Base-by-base conservation (phyloP, 768 basidiomycete species). In the Hericium alpestre region DNA sequence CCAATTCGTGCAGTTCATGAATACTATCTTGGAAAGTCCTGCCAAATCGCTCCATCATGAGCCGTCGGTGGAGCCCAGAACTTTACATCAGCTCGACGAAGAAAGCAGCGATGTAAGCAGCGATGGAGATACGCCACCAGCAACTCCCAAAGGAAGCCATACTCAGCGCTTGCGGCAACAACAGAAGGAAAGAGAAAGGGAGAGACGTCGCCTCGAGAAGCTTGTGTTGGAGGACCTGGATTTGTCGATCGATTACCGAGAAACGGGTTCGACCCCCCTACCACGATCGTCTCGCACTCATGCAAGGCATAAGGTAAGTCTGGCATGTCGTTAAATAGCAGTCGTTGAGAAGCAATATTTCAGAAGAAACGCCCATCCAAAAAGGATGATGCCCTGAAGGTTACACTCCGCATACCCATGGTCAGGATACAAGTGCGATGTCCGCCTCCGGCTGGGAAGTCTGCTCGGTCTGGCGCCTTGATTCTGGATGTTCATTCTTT, bases 341-440 rank as follows among this genome's bases (percentile, higher is more conserved):
- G 8, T 46, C 16, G 43, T 20, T 46, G 16, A 46, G 8, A 16
- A 56, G 48, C 32, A 27, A 11, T 18, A n/a, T 15, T 25, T 25
- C 3, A 41, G 3, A 53, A 59, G 55, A 43, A 23, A n/a, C 38
- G 23, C 3, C 48, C 53, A 25, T 47, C 46, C 4, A 20, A 46
- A 46, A 20, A 46, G n/a, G 27, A 37, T 39, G 22, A 39, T 32
- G 51, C 37, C n/a, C 15, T 53, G 11, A 54, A 64, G 51, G 46
- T 79, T 2, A 64, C 65, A 1, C 61, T 87, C 41, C 68, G 66
- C 18, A 74, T 84, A 37, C 70, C 79, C 13, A 72, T 85, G 70
- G 65, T 93, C 48, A 82, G 92, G 18, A 48, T 86, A 20, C 79
- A 92, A 65, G 65, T 86, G 51, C 80, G 87, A 50, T 84, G 80